Percentiles rank a stretch among this genome's conserved stretches.
These are phyloP conservation scores for Penicillium sumatraense DNA, from an alignment of 2,329 filamentous ascomycete species.

Conservation along the genomic window DNA sequence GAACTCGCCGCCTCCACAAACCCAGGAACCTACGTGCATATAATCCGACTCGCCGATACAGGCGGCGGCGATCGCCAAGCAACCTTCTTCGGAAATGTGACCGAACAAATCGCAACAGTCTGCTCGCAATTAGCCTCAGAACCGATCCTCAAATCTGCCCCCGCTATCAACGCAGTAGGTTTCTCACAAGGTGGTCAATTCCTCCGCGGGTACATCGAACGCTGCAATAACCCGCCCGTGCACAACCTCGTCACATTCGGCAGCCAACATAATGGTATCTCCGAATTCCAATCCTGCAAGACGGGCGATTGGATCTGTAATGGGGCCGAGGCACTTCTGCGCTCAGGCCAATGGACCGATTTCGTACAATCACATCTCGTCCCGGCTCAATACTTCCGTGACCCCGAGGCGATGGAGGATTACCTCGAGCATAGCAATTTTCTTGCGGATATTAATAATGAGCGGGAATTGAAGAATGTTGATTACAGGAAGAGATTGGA, in stretches of 20 bases:
- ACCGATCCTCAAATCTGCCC: constrained; percentile 78
- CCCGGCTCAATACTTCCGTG: constrained; percentile 92
- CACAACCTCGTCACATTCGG: constrained; percentile 85
- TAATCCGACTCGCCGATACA: constrained; percentile 72
- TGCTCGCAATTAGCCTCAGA: constrained; percentile 77
- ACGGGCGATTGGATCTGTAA: constrained; percentile 77
- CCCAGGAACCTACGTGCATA: constrained; percentile 84
- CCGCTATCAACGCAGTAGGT: constrained; percentile 85
- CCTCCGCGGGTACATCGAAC: constrained; percentile 85
- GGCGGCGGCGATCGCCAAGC: constrained; percentile 73
- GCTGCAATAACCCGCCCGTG: constrained; percentile 78
- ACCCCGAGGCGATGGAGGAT: constrained; percentile 66
- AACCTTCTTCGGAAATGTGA: constrained; percentile 91
- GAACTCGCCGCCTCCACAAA: constrained; percentile 72
- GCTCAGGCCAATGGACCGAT: constrained; percentile 76
- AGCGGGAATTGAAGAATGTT: constrained; percentile 73
- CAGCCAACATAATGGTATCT: constrained; percentile 90
- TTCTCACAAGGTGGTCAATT: constrained; percentile 98
- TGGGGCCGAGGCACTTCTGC: constrained; percentile 76
- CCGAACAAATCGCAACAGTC: constrained; percentile 73
- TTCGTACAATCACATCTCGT: constrained; percentile 81
- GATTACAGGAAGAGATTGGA: constrained; percentile 74
- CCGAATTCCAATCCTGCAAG: constrained; percentile 76
- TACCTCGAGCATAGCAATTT: constrained; percentile 87
- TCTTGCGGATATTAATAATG: constrained; percentile 95